These are phyloP conservation scores for Adansonia madagascariensis DNA, from an alignment of 441 rosid genomes.

Conservation along the genomic window DNA sequence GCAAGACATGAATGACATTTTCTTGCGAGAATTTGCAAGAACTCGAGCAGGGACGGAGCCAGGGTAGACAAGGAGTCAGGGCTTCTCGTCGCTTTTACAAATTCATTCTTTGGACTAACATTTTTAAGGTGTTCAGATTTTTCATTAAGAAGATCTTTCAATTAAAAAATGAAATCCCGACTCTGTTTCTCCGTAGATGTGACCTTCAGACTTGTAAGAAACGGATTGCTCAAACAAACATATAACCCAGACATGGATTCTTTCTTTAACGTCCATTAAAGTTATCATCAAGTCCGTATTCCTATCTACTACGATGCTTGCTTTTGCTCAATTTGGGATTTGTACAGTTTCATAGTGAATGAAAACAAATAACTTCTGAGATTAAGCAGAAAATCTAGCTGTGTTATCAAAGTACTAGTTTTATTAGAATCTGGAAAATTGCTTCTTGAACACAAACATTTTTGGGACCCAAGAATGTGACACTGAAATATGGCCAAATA, in stretches of 20 bases:
- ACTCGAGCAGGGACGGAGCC: too few species aligned
- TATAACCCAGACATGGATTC: background rate
- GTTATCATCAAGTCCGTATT: background rate
- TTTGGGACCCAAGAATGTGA: background rate
- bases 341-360: background rate
- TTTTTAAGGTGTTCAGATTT: too few species aligned
- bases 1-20: slow-evolving; percentile 13
- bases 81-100: too few species aligned
- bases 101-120: too few species aligned
- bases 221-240: background rate
- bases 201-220: background rate
- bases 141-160: background rate
- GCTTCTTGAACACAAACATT: background rate
- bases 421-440: background rate
- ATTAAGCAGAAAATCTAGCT: background rate
- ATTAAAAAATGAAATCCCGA: background rate
- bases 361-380: background rate
- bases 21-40: background rate
- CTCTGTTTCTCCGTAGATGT: background rate
- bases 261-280: background rate
- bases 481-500: background rate
- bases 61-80: too few species aligned
- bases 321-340: background rate
- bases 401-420: background rate
- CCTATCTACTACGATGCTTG: too few species aligned